A percentile compares a stretch with the other conserved stretches of the same genome.
These are phyloP conservation scores for Colletotrichum cordylinicola DNA, from an alignment of 2,329 filamentous ascomycete genomes.

Conservation along the genomic window DNA sequence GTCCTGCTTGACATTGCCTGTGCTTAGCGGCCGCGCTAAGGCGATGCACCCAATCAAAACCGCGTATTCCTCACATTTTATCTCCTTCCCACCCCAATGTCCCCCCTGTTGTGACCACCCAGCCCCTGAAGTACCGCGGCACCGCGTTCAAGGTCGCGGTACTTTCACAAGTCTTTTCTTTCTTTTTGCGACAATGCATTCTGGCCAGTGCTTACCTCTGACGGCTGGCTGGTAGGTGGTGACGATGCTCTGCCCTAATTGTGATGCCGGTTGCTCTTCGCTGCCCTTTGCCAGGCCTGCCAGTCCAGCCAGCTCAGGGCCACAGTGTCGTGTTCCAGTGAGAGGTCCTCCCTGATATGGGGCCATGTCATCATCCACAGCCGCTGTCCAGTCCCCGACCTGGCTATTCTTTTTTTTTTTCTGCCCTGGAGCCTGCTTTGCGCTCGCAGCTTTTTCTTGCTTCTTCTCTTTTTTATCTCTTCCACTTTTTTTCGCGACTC, in stretches of 20 bases:
- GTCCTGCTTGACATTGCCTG: conserved; percentile 42
- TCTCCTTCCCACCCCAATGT: conserved; percentile 41
- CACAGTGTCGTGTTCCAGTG: background rate
- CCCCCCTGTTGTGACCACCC: conserved; percentile 35
- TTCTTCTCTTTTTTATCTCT: background rate
- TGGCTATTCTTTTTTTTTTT: background rate
- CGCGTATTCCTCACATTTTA: conserved; percentile 37
- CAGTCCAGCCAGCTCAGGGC: background rate
- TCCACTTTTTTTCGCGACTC: background rate
- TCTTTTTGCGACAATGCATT: conserved; percentile 12
- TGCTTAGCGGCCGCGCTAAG: conserved; percentile 42
- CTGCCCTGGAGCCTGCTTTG: conserved; percentile 7
- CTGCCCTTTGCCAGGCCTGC: background rate
- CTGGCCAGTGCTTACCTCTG: background rate
- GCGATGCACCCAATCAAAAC: conserved; percentile 42
- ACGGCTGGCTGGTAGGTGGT: background rate
- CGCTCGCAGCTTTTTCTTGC: background rate
- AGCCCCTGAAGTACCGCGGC: conserved; percentile 42
- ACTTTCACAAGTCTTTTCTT: background rate
- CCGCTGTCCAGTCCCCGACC: background rate
- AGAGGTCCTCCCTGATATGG: background rate
- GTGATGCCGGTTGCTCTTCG: background rate
- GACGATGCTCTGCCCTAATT: background rate
- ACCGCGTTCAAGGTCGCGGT: conserved; percentile 11
- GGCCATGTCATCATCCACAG: conserved; percentile 20